Evolutionary conservation across 495 filamentous ascomycete species (phyloP).

Genomic region (Hyaloscypha hepaticicola): DNA sequence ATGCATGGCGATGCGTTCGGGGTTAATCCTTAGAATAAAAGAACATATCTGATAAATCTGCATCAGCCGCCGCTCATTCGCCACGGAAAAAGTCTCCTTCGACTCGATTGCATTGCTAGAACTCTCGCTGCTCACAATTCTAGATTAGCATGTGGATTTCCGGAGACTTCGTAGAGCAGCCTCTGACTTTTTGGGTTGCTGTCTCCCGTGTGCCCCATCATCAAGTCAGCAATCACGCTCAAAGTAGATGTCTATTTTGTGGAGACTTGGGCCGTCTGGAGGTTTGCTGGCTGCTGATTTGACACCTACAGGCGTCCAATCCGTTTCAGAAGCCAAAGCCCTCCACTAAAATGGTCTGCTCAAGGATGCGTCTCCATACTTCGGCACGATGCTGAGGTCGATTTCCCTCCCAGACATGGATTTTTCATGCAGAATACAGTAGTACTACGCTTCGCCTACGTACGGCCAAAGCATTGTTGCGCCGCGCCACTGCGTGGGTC

Average conservation of each 20-base stretch:
- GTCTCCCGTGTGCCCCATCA: conserved; percentile 9
- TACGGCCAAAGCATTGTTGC: conserved; percentile 1
- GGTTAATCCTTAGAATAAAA: not conserved
- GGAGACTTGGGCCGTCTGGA: conserved; percentile 1
- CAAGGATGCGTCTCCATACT: conserved; percentile 15
- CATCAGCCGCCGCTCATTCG: not conserved
- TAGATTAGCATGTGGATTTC: not conserved
- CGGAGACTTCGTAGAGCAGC: not conserved
- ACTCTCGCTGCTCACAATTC: not conserved
- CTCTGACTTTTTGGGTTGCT: not conserved
- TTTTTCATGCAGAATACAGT: conserved; percentile 7
- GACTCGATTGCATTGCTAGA: not conserved
- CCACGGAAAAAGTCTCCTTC: not conserved
- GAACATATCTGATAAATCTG: not conserved
- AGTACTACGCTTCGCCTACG: not conserved
- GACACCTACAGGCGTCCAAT: conserved; percentile 19
- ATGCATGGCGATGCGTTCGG: not conserved
- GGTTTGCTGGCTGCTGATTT: conserved; percentile 18
- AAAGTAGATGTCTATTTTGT: not conserved
- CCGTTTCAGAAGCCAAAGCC: conserved; percentile 22
- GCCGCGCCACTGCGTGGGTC: not conserved
- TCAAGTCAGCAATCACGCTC: conserved; percentile 15
- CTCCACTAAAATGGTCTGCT: not conserved
- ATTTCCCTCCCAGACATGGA: not conserved
- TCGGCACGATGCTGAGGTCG: conserved; percentile 8